phyloP scores from a whole-genome alignment of 805 yeast species.

The Wickerhamomyces xylosicus region DNA sequence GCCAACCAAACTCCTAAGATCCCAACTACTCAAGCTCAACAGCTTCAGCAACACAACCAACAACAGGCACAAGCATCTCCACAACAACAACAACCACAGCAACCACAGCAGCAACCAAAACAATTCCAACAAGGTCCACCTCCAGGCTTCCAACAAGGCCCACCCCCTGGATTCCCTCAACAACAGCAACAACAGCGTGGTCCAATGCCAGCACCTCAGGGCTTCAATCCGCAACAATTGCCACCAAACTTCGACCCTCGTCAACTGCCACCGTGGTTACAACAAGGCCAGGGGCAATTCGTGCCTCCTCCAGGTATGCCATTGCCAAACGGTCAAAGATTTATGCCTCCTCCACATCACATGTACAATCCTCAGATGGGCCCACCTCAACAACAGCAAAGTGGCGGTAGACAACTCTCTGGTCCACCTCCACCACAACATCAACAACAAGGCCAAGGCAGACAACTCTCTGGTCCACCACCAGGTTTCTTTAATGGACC shows the following conservation, averaged over 20 bases:
- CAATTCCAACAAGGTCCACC: conserved; percentile 9
- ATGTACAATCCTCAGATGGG: conserved; percentile 10
- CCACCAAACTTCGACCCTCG: conserved; percentile 12
- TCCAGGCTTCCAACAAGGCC: conserved; percentile 8
- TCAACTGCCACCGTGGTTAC: conserved; percentile 12
- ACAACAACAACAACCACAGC: conserved; percentile 1
- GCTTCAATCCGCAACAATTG: conserved; percentile 4
- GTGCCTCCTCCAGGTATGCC: conserved; percentile 8
- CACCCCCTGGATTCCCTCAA: conserved; percentile 5
- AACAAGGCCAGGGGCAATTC: conserved; percentile 11
- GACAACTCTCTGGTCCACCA: conserved; percentile 3
- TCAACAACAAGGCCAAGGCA: conserved; percentile 3
- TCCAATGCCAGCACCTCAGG: conserved; percentile 11
- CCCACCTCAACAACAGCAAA: conserved; percentile 3
- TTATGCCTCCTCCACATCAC: conserved; percentile 7
- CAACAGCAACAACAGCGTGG: conserved; percentile 5
- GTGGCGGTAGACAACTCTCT: conserved; percentile 5
- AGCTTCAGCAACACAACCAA: neutral
- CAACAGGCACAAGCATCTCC: conserved; percentile 1
- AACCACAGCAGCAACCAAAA: conserved; percentile 1
- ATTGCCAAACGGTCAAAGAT: conserved; percentile 8
- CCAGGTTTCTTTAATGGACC: conserved; percentile 6
- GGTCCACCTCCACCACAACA: conserved; percentile 6
- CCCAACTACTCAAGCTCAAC: conserved; percentile 1
- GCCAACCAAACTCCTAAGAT: neutral